Evolutionary conservation across 2,329 filamentous ascomycete genomes (phyloP), one percentile per base, ranked within the genome.

Genomic region (Alternaria sp.): DNA sequence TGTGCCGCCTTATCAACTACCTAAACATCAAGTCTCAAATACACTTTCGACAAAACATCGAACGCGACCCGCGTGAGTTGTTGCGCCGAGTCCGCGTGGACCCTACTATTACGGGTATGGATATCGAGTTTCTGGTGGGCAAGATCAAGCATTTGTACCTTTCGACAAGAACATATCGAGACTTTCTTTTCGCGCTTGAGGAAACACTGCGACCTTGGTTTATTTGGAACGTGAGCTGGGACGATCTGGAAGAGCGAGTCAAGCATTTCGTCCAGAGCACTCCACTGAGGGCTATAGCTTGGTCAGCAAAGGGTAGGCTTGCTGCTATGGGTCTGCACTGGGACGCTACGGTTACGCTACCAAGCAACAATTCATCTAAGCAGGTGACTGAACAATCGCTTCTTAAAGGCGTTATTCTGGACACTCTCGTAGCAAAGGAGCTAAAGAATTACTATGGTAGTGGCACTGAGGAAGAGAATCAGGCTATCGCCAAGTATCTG

Each of bases 311-410:
- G 41, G 70, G 73, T 16, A 54, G 59, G 11, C 58, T 73, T 16
- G 71, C 73, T 7, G 73, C 71, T 11, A 66, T 73, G 64, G 70
- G 67, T 2, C 28, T 75, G 22, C 43, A 58, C 44, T 61, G 60
- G 48, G 44, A 53, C 8, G 62, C 65, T 7, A 57, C 30, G 2
- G 58, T 71, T 5, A 54, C 39, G 12, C 47, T 62, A 14, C 65
- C 64, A 8, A 20, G 47, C 22, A 41, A 52, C 9, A 36, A 51
- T 6, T 8, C 24, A 24, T 18, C 18, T 8, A 28, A 42, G 28
- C 14, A 24, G 12, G 56, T 54, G 26, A 47, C 32, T 20, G 47
- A 54, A 5, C 63, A 64, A 24, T 36, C 59, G 32, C 54, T 69
- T 5, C 28, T 38, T 9, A 36, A 51, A 32, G 64, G 66, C 24